phyloP scores from a whole-genome alignment of 164 flowering plant genomes.

The Hamamelis virginiana region DNA sequence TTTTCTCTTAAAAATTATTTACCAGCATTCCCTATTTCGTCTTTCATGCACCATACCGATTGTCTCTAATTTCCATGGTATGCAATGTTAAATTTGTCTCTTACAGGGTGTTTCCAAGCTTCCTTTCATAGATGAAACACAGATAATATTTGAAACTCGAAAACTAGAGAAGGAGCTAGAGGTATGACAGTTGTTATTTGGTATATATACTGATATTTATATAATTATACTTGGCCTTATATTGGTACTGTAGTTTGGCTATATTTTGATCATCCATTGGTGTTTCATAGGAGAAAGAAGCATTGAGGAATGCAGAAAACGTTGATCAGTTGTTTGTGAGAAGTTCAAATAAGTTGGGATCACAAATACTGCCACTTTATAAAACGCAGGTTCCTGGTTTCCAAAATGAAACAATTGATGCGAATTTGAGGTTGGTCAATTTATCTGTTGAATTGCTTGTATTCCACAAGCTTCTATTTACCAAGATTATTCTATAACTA shows the following conservation, averaged over 20 bases:
- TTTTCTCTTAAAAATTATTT: neutral
- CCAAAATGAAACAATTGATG: no score
- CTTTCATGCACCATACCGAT: neutral
- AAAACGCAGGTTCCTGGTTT: neutral
- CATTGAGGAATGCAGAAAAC: constrained; percentile 17
- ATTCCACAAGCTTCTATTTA: no score
- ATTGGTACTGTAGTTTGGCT: neutral
- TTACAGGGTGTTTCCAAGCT: constrained; percentile 39
- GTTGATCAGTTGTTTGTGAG: constrained; percentile 20
- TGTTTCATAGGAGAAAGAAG: constrained; percentile 18
- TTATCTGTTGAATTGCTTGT: no score
- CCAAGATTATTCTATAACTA: no score
- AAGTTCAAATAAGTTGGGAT: constrained; percentile 3
- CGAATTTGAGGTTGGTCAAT: no score
- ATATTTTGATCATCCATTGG: neutral
- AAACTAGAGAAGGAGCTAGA: constrained; percentile 24
- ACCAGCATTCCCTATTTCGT: neutral
- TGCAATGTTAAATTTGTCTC: neutral
- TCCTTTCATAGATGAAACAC: constrained; percentile 39
- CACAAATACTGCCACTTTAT: constrained; percentile 1
- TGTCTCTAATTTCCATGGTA: no score
- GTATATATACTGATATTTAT: neutral
- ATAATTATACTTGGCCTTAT: neutral
- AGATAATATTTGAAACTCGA: constrained; percentile 29
- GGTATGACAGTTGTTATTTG: constrained; percentile 18